Evolutionary conservation across 768 basidiomycete species (phyloP).

Genomic region (Tulasnella calospora): DNA sequence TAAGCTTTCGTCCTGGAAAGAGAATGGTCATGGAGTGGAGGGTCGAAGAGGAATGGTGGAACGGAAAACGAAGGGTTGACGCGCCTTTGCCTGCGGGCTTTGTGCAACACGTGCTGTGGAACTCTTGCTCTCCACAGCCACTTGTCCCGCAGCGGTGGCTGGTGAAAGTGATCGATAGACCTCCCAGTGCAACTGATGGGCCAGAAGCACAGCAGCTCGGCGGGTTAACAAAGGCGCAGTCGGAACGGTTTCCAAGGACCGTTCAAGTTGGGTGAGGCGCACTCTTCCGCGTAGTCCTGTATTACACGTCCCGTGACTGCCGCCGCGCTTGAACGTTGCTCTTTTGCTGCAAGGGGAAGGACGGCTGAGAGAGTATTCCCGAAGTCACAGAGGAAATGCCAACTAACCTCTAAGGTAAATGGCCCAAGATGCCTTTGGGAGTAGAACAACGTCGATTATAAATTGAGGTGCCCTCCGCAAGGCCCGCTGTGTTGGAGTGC

Average conservation of each 20-base stretch:
- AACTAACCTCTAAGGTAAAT: not conserved
- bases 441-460: too few relatives aligned
- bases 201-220: not conserved
- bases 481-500: too few relatives aligned
- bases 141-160: not conserved
- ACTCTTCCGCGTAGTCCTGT: too few relatives aligned
- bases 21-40: conserved; percentile 10
- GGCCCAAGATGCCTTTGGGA: not conserved
- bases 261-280: not conserved
- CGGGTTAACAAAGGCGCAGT: not conserved
- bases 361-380: not conserved
- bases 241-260: not conserved
- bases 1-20: conserved; percentile 8
- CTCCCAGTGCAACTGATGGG: not conserved
- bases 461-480: too few relatives aligned
- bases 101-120: conserved; percentile 3
- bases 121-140: not conserved
- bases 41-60: not conserved
- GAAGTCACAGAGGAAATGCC: not conserved
- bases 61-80: not conserved
- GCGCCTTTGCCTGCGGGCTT: conserved; percentile 7
- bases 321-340: not conserved
- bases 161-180: not conserved
- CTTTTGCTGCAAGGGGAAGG: not conserved
- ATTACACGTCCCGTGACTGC: not conserved